Evolutionary conservation across 2,329 filamentous ascomycete species (phyloP), one percentile per base, ranked within the genome.

Genomic region (Aureobasidium namibiae): DNA sequence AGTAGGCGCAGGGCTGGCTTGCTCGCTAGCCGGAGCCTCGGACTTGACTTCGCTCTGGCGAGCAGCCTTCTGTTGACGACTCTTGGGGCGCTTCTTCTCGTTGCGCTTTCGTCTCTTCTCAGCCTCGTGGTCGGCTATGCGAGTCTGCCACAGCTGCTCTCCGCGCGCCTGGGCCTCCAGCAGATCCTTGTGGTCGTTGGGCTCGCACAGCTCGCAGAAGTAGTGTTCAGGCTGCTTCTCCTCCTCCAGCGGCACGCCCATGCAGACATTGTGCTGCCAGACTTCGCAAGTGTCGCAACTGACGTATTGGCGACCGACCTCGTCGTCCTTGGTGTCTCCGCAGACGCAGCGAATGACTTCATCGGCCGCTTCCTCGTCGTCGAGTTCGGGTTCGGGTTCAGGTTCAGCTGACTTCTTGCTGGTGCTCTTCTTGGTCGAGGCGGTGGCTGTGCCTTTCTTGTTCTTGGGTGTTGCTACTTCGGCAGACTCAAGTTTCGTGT

Each of bases 191-290:
- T 99, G 94, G 63, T 92, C 85, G 59, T 90, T 82, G 0, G 94
- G 94, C 56, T 82, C 82, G 76, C 94, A 97, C 73, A 87, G 78
- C 74, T 99, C 94, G 75, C 94, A 99, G 74, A 88, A 95, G 76
- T 99, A 99, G 73, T 89, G 81, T 62, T 88, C 88, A 31, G 89
- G 87, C 59, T 90, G 80, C 67, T 92, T 84, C 61, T 92, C 64
- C 60, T 81, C 88, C 33, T 86, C 83, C 66, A 89, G 90, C 48
- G 87, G 84, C 67, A 96, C 83, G 56, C 90, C 90, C 79, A 99
- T 90, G 71, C 94, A 99, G 63, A 95, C 87, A 69, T 96, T 96
- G 74, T 99, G 94, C 74, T 99, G 94, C 94, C 94, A 99, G 42
- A 88, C 92, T 50, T 84, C 85, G 74, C 94, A 99, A 48, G 83